Conservation (phyloP, 139 green algal genomes). For the Closterium sp. region DNA sequence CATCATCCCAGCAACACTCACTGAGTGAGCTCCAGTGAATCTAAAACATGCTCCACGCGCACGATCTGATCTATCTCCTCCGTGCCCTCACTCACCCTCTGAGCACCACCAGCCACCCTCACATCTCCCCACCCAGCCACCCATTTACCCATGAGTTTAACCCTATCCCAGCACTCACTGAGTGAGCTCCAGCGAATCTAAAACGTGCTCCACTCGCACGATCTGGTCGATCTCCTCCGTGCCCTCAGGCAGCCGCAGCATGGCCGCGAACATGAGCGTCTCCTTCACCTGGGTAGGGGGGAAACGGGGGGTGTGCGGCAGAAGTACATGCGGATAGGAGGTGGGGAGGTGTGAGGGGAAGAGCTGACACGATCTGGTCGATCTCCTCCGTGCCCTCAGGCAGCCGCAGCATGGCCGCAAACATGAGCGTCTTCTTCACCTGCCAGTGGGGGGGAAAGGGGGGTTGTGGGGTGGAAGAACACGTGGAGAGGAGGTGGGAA, state of each 20-base stretch:
- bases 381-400: constrained; percentile 34
- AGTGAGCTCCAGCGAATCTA: not conserved
- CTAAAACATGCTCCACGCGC: constrained; percentile 27
- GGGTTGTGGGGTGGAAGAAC: not conserved
- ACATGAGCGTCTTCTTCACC: constrained; percentile 39
- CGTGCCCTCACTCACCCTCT: not conserved
- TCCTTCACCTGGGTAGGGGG: too few relatives aligned
- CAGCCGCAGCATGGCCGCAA: constrained; percentile 19
- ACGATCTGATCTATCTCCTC: constrained; percentile 27
- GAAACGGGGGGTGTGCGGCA: too few relatives aligned
- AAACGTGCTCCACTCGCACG: constrained; percentile 24
- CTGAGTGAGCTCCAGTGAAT: constrained; percentile 29
- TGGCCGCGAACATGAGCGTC: too few relatives aligned
- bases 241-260: too few relatives aligned
- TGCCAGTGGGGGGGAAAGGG: not conserved
- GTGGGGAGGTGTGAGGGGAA: too few relatives aligned
- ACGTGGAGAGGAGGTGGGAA: constrained; percentile 1
- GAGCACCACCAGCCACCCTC: too few relatives aligned
- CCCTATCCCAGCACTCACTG: too few relatives aligned
- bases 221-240: constrained; percentile 7
- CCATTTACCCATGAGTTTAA: too few relatives aligned
- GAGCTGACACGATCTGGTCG: too few relatives aligned
- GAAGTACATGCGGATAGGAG: too few relatives aligned
- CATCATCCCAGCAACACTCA: too few relatives aligned
- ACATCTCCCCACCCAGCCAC: too few relatives aligned